Percentiles rank a stretch among this genome's conserved stretches.
Evolutionary conservation across 2,329 filamentous ascomycete species (phyloP).

Genomic region (Clarireedia monteithiana): DNA sequence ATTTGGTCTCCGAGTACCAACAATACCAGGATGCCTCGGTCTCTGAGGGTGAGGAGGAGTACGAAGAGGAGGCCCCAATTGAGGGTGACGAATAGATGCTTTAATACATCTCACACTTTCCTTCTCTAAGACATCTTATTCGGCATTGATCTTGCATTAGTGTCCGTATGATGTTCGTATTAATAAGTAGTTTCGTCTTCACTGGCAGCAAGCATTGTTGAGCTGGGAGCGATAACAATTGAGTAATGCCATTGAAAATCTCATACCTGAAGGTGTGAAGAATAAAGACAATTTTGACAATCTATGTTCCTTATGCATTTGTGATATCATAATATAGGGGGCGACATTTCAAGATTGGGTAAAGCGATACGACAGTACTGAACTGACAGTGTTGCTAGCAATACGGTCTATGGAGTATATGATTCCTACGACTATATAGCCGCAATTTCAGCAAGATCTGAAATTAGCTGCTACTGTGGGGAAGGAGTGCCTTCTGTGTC

Average conservation of each 20-base stretch:
- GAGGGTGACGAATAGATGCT: slow-evolving; percentile 53
- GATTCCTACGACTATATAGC: too few relatives aligned
- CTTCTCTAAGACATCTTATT: slow-evolving; percentile 13
- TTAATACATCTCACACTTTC: slow-evolving; percentile 9
- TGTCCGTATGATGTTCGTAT: slow-evolving; percentile 19
- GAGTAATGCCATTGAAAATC: slow-evolving; percentile 19
- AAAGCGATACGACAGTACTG: too few relatives aligned
- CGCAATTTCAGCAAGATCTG: too few relatives aligned
- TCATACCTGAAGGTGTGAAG: too few relatives aligned
- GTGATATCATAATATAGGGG: too few relatives aligned
- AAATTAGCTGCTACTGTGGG: too few relatives aligned
- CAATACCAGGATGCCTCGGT: slow-evolving; percentile 99
- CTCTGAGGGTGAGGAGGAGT: slow-evolving; percentile 93
- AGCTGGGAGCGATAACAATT: slow-evolving; percentile 21
- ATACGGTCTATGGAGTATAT: too few relatives aligned
- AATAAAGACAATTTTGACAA: too few relatives aligned
- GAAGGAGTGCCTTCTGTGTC: too few relatives aligned
- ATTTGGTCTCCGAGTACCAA: slow-evolving; percentile 98
- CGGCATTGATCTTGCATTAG: slow-evolving; percentile 13
- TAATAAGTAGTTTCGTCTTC: slow-evolving; percentile 17
- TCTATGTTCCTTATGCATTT: too few relatives aligned
- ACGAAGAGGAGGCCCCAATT: slow-evolving; percentile 69
- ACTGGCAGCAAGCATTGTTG: slow-evolving; percentile 14
- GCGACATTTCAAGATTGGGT: too few relatives aligned
- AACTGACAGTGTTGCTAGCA: too few relatives aligned